Evolutionary conservation across 768 basidiomycete genomes (phyloP), one percentile per base, ranked within the genome.

Genomic region (Pisolithus orientalis): DNA sequence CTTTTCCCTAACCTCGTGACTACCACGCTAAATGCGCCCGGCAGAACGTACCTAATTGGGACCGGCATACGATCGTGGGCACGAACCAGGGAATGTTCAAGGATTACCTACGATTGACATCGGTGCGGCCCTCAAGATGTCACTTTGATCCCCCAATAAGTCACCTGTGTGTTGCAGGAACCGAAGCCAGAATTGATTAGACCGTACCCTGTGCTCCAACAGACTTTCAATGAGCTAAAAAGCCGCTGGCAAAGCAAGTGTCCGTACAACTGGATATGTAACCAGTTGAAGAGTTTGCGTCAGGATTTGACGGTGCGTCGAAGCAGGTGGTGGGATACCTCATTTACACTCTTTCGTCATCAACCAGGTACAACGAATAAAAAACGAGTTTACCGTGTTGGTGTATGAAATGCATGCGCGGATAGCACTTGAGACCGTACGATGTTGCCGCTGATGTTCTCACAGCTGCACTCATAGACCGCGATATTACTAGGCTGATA

Each of bases 351-450:
- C 43, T 52, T 48, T 59, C 27, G 21, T 21, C 44, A 38, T 50
- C 34, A 42, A 24, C 21, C 43, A 98, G 95, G 95, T 99, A 24
- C 96, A 99, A 73, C 86, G 96, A 31, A 96, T 99, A 59, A 97
- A 96, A 74, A 98, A 96, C 60, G 91, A 95, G 51, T 96, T 99
- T 62, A 97, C 96, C 6, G 93, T 95, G 27, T 80, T 87, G 67
- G 96, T 96, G 10, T 99, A 99, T 65, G 96, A 99, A 67, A 96
- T 95, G 38, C 96, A 99, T 71, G 96, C 92, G 25, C 84, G 96
- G 32, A 95, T 98, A 76, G 96, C 96, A 42, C 75, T 99, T 39
- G 91, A 94, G 79, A 85, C 83, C 61, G 92, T 93, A 70, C 53
- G 83, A 16, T 54, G 43, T 42, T 53, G 32, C 24, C 39, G 47